Percentiles rank a stretch among this genome's conserved stretches.
These are phyloP conservation scores for Saturnispora serradocipensis DNA, from an alignment of 805 yeast species.

Conservation along the genomic window DNA sequence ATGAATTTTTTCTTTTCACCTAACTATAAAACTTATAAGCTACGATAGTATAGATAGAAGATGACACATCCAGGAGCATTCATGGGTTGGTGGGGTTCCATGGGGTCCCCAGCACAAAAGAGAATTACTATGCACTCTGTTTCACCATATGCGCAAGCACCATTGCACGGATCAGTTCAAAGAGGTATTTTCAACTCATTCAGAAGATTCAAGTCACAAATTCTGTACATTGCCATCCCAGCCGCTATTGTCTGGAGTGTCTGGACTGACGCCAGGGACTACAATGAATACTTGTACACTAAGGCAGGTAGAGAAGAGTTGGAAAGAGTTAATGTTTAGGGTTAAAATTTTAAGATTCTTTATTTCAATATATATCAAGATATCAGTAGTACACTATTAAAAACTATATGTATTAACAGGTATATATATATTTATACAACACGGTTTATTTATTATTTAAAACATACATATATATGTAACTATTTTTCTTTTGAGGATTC, in stretches of 20 bases:
- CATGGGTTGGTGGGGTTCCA: slow-evolving; percentile 97
- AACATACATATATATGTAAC: neutral
- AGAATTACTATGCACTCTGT: slow-evolving; percentile 82
- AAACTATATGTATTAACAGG: neutral
- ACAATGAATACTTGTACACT: slow-evolving; percentile 90
- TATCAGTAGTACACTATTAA: neutral
- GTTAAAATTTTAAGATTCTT: neutral
- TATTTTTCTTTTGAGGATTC: slow-evolving; percentile 24
- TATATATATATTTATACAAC: neutral
- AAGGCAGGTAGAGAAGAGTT: slow-evolving; percentile 96
- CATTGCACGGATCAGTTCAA: slow-evolving; percentile 78
- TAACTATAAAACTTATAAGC: neutral
- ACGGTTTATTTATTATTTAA: neutral
- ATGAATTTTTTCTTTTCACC: neutral
- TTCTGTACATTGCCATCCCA: slow-evolving; percentile 69
- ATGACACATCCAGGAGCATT: slow-evolving; percentile 53
- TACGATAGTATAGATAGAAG: neutral
- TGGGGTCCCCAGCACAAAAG: slow-evolving; percentile 83
- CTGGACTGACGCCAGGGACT: slow-evolving; percentile 82
- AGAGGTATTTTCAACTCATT: slow-evolving; percentile 84
- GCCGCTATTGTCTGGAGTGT: slow-evolving; percentile 72
- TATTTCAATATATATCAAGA: neutral
- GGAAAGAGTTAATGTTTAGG: slow-evolving; percentile 45
- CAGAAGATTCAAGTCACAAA: slow-evolving; percentile 89
- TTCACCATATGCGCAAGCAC: slow-evolving; percentile 89